These are phyloP conservation scores for Emergomyces africanus DNA, from an alignment of 2,329 filamentous ascomycete genomes.

Conservation along the genomic window DNA sequence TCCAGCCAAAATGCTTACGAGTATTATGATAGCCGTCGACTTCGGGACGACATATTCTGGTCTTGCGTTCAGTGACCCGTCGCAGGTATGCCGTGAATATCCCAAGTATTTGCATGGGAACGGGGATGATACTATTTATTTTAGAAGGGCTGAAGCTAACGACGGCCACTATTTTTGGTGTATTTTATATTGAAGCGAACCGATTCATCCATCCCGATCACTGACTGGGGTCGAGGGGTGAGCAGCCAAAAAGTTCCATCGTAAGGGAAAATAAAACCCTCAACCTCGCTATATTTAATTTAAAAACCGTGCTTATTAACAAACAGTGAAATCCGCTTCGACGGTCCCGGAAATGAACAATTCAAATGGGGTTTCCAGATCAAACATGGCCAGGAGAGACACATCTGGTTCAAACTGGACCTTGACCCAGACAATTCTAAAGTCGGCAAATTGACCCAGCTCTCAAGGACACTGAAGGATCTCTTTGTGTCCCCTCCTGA, in stretches of 20 bases:
- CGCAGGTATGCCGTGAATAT: conserved; percentile 1
- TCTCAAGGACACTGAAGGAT: background rate
- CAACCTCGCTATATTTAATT: background rate
- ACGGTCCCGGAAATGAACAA: background rate
- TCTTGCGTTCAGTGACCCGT: conserved; percentile 1
- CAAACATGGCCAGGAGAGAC: conserved; percentile 1
- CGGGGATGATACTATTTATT: background rate
- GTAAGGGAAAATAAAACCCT: background rate
- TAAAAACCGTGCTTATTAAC: no score
- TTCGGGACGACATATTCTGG: conserved; percentile 2
- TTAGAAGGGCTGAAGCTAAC: background rate
- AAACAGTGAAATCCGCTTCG: conserved; percentile 1
- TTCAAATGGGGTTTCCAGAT: conserved; percentile 3
- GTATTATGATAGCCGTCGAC: conserved; percentile 3
- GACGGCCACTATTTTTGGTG: no score
- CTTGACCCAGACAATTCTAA: background rate
- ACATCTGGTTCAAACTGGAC: conserved; percentile 3
- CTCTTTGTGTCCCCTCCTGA: conserved; percentile 2
- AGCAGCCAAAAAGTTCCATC: conserved; percentile 3
- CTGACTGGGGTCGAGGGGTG: conserved; percentile 2
- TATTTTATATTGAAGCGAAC: background rate
- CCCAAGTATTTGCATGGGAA: background rate
- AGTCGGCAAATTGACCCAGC: background rate
- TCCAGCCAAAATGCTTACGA: background rate
- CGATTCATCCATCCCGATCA: background rate